Evolutionary conservation across 1,284 basidiomycete genomes (phyloP).

Genomic region (Fomitiporia mediterranea): DNA sequence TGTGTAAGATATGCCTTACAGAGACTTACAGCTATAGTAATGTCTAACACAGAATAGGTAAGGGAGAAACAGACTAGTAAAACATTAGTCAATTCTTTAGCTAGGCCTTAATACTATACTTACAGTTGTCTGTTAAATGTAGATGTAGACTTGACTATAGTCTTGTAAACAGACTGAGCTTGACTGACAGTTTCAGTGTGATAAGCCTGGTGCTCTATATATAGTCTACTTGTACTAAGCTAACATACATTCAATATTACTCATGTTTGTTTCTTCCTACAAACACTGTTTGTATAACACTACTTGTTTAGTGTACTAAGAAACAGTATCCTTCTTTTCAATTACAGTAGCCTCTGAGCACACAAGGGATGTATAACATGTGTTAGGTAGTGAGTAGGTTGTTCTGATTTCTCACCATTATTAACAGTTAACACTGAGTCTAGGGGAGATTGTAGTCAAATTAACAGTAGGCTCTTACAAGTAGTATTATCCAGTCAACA

Average conservation of each 20-base stretch:
- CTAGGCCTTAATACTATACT: slow-evolving; percentile 4
- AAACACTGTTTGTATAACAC: neutral
- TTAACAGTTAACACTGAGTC: too few species aligned
- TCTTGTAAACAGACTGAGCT: slow-evolving; percentile 8
- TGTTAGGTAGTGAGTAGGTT: too few species aligned
- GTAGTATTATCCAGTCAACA: too few species aligned
- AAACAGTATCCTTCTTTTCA: neutral
- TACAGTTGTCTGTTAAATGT: slow-evolving; percentile 4
- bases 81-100: slow-evolving; percentile 1
- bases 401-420: too few species aligned
- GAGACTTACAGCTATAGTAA: slow-evolving; percentile 1
- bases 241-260: neutral
- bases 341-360: slow-evolving; percentile 3
- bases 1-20: neutral
- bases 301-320: neutral
- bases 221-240: neutral
- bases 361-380: neutral
- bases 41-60: too few species aligned
- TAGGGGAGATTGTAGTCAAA: too few species aligned
- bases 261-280: neutral
- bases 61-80: too few species aligned
- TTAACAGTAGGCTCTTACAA: neutral
- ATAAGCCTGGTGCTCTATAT: slow-evolving; percentile 1
- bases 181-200: slow-evolving; percentile 2
- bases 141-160: slow-evolving; percentile 8